phyloP scores from a whole-genome alignment of 345 rosid genomes.

The Cardamine occulta region DNA sequence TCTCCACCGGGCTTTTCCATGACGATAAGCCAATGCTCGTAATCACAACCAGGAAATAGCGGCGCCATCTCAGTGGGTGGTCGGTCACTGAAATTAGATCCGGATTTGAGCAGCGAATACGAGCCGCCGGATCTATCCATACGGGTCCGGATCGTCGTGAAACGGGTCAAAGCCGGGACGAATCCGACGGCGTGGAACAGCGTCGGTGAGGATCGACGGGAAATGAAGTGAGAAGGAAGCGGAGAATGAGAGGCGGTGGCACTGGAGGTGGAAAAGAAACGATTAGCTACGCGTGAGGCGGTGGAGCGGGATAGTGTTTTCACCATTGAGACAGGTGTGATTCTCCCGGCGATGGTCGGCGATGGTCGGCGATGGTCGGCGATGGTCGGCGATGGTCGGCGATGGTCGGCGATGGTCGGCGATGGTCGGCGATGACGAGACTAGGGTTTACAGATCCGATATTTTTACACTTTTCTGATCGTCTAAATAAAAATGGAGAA shows the following conservation, averaged over 20 bases:
- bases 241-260: constrained; percentile 15
- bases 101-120: constrained; percentile 85
- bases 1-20: constrained; percentile 98
- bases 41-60: constrained; percentile 91
- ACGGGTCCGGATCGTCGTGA: constrained; percentile 66
- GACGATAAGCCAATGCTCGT: constrained; percentile 95
- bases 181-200: constrained; percentile 33
- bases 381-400: no score
- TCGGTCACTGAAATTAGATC: constrained; percentile 83
- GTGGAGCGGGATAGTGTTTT: constrained; percentile 35
- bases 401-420: no score
- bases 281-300: constrained; percentile 38
- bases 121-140: constrained; percentile 71
- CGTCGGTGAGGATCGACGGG: constrained; percentile 35
- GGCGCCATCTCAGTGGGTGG: constrained; percentile 97
- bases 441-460: constrained; percentile 33
- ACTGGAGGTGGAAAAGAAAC: constrained; percentile 30
- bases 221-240: constrained; percentile 26
- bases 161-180: constrained; percentile 41
- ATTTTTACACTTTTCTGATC: not conserved
- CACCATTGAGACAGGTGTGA: constrained; percentile 35
- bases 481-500: not conserved
- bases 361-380: no score
- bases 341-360: constrained; percentile 17
- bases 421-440: constrained; percentile 8